Base-by-base conservation (phyloP, 83 land plant genomes). In the Thuja plicata region DNA sequence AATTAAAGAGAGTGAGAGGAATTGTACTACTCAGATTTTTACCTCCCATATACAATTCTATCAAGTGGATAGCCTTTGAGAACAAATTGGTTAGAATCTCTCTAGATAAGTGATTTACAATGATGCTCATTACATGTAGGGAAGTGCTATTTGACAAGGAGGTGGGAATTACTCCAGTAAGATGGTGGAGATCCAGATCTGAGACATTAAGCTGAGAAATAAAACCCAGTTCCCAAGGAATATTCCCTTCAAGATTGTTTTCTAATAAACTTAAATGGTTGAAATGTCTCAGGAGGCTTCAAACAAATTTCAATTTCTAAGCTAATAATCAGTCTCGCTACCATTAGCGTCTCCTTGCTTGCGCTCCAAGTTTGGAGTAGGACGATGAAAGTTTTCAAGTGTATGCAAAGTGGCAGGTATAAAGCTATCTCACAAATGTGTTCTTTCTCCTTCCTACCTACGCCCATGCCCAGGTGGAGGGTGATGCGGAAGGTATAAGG, bases 131-230 rank as follows among this genome's bases (percentile, higher is more conserved):
- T 1, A 0, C 3, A 27, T 19, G 5, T 2, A 87, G 52, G 24
- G 10, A 41, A 24, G 88, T 57, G 79, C 55, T n/a, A 78, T 87
- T 87, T 16, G 50, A 40, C 1, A 89, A 34, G 74, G 89, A 54
- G 8, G 8, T 37, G 1, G 90, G 88, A 37, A 89, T 85, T 24
- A 12, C 8, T 38, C 89, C 90, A 5, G 74, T 46, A 4, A 86
- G 50, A 41, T 40, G 35, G 52, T 89, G 85, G 6, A 21, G 0
- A 0, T 9, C 2, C 41, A 89, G 8, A 66, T 0, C 1, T 17
- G 86, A 5, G 21, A 0, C 0, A 15, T 9, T 16, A 37, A 88
- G 57, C 21, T 48, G 54, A 19, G 66, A 16, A 32, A 88, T 88
- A 5, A n/a, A 21, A 21, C 32, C 41, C 5, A 84, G 41, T 83